A percentile compares a stretch with the other conserved stretches of the same genome.
Evolutionary conservation across 352 stramenopile genomes (phyloP).

Genomic region (Phytophthora pinifolia): DNA sequence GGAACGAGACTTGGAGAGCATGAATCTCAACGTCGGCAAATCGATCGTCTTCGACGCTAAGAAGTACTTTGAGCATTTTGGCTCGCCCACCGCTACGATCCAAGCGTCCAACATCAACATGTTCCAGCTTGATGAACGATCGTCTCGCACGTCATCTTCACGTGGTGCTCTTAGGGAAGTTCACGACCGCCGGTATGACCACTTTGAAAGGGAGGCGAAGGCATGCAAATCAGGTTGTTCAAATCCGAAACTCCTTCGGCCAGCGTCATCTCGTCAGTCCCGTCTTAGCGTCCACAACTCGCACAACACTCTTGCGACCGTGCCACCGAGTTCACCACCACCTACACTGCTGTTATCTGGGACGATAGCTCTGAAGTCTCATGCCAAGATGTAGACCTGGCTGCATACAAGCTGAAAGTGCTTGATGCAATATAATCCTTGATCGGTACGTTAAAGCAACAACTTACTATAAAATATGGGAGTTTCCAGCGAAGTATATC

Average conservation of each 20-base stretch:
- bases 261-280: conserved; percentile 16
- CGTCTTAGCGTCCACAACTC: conserved; percentile 4
- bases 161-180: neutral
- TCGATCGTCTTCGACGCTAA: conserved; percentile 33
- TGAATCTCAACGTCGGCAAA: conserved; percentile 33
- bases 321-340: conserved; percentile 1
- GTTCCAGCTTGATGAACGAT: conserved; percentile 5
- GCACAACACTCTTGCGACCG: neutral
- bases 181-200: conserved; percentile 1
- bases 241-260: conserved; percentile 15
- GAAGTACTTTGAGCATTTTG: conserved; percentile 30
- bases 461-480: neutral
- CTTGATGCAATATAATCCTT: neutral
- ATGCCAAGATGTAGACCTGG: neutral
- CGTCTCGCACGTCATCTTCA: neutral
- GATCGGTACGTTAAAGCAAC: too few species aligned
- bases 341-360: conserved; percentile 6
- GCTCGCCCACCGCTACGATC: conserved; percentile 11
- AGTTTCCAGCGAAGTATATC: neutral
- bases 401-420: neutral
- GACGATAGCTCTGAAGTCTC: conserved; percentile 10
- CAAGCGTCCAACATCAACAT: conserved; percentile 8
- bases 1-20: conserved; percentile 23
- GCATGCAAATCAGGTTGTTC: conserved; percentile 13
- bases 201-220: neutral